Evolutionary conservation across 2,329 filamentous ascomycete genomes (phyloP).

Genomic region (Chrysoporthe cubensis): DNA sequence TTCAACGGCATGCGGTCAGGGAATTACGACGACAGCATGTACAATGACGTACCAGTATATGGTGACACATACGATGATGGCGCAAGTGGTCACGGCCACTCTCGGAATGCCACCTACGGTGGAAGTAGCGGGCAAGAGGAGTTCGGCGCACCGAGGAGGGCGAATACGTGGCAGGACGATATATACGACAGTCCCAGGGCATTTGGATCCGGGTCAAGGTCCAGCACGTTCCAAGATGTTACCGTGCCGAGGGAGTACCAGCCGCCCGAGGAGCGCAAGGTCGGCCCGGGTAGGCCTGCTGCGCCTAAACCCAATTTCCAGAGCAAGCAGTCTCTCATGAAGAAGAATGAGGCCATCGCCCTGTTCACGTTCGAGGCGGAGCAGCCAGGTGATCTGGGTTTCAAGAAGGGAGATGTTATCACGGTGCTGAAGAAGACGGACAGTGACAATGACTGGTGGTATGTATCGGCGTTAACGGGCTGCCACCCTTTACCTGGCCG

Average conservation of each 20-base stretch:
- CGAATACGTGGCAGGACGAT: conserved; percentile 77
- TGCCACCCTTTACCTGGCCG: background rate
- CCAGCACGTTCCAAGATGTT: conserved; percentile 54
- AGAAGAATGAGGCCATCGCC: conserved; percentile 83
- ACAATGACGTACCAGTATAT: conserved; percentile 93
- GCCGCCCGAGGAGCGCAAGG: conserved; percentile 49
- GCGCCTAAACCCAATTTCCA: conserved; percentile 88
- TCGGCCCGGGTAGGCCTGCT: conserved; percentile 75
- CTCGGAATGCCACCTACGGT: conserved; percentile 41
- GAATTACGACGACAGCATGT: conserved; percentile 68
- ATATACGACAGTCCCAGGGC: conserved; percentile 65
- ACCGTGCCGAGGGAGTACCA: conserved; percentile 35
- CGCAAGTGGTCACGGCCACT: conserved; percentile 69
- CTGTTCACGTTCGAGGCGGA: conserved; percentile 94
- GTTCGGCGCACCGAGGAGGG: conserved; percentile 61
- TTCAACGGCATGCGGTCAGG: conserved; percentile 70
- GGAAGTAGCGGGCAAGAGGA: conserved; percentile 51
- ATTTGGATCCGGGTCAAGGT: conserved; percentile 48
- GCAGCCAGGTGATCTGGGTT: conserved; percentile 87
- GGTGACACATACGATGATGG: conserved; percentile 79
- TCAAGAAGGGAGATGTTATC: conserved; percentile 97
- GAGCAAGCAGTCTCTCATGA: conserved; percentile 58
- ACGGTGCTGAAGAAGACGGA: conserved; percentile 94
- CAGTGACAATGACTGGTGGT: conserved; percentile 95
- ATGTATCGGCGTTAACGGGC: conserved; percentile 41